Evolutionary conservation across 768 basidiomycete species (phyloP).

Genomic region (Lanmaoa pseudosensibilis): DNA sequence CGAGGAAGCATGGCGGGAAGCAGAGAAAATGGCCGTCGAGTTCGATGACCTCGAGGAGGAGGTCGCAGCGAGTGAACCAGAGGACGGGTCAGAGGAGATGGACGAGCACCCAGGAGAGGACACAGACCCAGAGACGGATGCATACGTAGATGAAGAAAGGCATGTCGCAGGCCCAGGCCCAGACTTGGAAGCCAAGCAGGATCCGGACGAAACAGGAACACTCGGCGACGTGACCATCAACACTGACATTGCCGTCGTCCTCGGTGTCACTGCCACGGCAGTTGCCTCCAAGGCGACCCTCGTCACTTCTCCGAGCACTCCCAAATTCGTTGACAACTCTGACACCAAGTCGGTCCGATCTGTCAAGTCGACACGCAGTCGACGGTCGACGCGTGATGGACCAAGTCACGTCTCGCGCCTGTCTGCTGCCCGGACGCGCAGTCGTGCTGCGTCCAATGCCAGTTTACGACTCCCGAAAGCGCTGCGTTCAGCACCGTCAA

Average conservation of each 20-base stretch:
- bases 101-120: neutral
- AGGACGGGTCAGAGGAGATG: neutral
- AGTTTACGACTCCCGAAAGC: constrained; percentile 61
- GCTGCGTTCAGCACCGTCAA: constrained; percentile 30
- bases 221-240: constrained; percentile 26
- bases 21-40: constrained; percentile 69
- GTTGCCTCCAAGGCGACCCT: constrained; percentile 40
- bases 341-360: constrained; percentile 29
- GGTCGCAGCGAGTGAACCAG: constrained; percentile 23
- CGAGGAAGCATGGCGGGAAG: constrained; percentile 79
- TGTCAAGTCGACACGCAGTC: constrained; percentile 26
- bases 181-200: constrained; percentile 4
- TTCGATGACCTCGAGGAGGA: constrained; percentile 59
- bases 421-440: constrained; percentile 64
- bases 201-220: constrained; percentile 28
- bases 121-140: neutral
- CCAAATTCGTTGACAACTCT: constrained; percentile 3
- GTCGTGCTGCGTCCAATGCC: constrained; percentile 60
- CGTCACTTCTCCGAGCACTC: constrained; percentile 10
- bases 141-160: constrained; percentile 6
- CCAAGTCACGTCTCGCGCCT: constrained; percentile 45
- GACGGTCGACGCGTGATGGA: constrained; percentile 24
- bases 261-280: constrained; percentile 39
- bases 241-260: constrained; percentile 33
- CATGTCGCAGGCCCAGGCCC: constrained; percentile 11